Evolutionary conservation across 2,329 filamentous ascomycete genomes (phyloP), one percentile per base, ranked within the genome.

Genomic region (Aureobasidium sp.): DNA sequence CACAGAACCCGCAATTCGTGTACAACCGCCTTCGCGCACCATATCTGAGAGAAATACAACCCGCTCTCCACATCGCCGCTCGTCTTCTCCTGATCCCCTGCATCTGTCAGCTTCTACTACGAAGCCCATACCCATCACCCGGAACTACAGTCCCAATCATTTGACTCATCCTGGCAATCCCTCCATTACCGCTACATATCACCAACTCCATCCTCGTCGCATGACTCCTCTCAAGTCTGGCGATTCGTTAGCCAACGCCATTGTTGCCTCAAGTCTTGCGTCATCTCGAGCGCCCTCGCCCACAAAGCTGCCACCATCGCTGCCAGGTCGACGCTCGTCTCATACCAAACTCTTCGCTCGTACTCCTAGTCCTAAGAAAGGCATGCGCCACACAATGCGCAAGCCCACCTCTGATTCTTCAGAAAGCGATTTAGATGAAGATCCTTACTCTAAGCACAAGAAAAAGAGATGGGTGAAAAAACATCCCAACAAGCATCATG

Each of bases 201-300:
- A 72, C 55, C 69, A 71, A 44, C 65, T 73, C 8, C 67, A 74
- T 62, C 72, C 71, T 5, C 69, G 70, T 29, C 70, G 72, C 10
- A 73, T 77, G 48, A 74, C 75, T 9, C 77, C 78, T 8, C 75
- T 79, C 57, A 78, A 86, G 32, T 81, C 82, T 0, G 79, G 89
- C 10, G 82, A 87, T 63, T 85, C 85, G 0, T 81, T 92, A 8
- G 86, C 88, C 13, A 84, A 84, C 68, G 89, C 89, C 65, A 90
- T 92, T 63, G 82, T 92, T 68, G 89, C 88, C 2, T 86, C 88
- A 1, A 88, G 86, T 27, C 78, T 92, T 0, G 89, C 89, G 5
- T 84, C 87, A 56, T 77, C 69, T 68, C 67, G 70, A 70, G 69
- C 71, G 70, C 64, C 72, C 71, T 65, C 75, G 64, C 67, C 77